Evolutionary conservation across 345 rosid genomes (phyloP), one percentile per base, ranked within the genome.

Genomic region (Eucalyptus victrix): DNA sequence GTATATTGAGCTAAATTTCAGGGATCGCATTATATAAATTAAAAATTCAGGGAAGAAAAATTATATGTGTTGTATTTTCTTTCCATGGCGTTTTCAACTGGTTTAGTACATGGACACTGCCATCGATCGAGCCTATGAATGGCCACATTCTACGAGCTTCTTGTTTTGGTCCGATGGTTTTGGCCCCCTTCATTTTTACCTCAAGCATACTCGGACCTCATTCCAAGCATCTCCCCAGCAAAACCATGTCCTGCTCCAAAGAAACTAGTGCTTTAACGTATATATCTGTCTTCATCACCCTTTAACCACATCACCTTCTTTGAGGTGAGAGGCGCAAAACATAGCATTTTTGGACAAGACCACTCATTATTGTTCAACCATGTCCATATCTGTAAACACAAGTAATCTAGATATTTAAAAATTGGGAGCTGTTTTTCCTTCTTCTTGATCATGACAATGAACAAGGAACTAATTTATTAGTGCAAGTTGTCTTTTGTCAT

Each of bases 1-100:
- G 1, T 28, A 30, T 30, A 62, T 62, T 65, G 3, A 14, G 10
- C 1, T 16, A 65, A 65, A 65, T 4, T 65, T 65, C 21, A 30
- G 1, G 0, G 5, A 65, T 15, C 6, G 3, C 11, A 65, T 65
- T 15, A 16, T 4, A 65, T 8, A 16, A 16, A n/a, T 47, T 47
- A 47, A 47, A 47, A 47, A 47, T 47, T 47, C 5, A 47, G 13
- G 49, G 49, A 47, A 47, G 49, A 47, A 47, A 47, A 47, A 47
- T 47, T 0, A 47, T 65, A 15, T n/a, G 1, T 15, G 4, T 37
- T 7, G 34, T 65, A n/a, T 15, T 65, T 12, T 32, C 19, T 65
- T 72, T 72, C 14, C 45, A 19, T 1, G 45, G 14, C 5, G 1
- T n/a, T 65, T 65, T 65, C 76, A 65, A 65, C 6, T n/a, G 21